Base-by-base conservation (phyloP, 2,329 filamentous ascomycete species). In the Aureobasidium sp. region DNA sequence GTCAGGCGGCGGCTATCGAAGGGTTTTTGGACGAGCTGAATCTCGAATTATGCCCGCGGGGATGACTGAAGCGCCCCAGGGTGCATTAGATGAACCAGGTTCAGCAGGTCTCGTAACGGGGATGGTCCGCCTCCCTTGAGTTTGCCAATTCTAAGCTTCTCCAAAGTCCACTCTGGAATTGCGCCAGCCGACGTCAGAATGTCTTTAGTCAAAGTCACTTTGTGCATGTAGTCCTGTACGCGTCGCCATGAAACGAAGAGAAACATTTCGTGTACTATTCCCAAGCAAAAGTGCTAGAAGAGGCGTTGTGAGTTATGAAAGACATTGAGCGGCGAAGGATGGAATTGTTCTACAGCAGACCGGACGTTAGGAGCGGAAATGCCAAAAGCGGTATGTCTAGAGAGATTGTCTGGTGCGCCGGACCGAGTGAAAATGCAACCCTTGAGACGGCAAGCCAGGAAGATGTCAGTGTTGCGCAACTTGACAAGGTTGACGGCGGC, bases 401-500 rank as follows among this genome's bases (percentile, higher is more conserved):
- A 39, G 15, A 36, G 20, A 8, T 37, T 34, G n/a, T 26, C 42
- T 27, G 26, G 27, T 46, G 34, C 26, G 27, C 27, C 39, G 53
- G 41, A 46, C 53, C 53, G 41, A 57, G 42, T 15, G 29, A 13
- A 17, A 29, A 6, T 23, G 5, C 13, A 15, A 47, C 10, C 20
- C 42, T 13, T 48, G 42, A 29, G 8, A 9, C 55, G 42, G 55
- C 32, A 37, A 58, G 26, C 32, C 15, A 27, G 55, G 42, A 7
- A 9, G 9, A 10, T 34, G 27, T 13, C 10, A 34, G 8, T 46
- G 53, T 36, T 48, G 34, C 42, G 55, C 55, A 48, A 58, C 42
- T 39, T 26, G 17, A 46, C 42, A 58, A 58, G 55, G 55, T 58
- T 58, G 42, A 39, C 55, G 55, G 55, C 55, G 29, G 55, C 55